These are phyloP conservation scores for Globisporangium orthogonon DNA, from an alignment of 352 stramenopile genomes.

Conservation along the genomic window DNA sequence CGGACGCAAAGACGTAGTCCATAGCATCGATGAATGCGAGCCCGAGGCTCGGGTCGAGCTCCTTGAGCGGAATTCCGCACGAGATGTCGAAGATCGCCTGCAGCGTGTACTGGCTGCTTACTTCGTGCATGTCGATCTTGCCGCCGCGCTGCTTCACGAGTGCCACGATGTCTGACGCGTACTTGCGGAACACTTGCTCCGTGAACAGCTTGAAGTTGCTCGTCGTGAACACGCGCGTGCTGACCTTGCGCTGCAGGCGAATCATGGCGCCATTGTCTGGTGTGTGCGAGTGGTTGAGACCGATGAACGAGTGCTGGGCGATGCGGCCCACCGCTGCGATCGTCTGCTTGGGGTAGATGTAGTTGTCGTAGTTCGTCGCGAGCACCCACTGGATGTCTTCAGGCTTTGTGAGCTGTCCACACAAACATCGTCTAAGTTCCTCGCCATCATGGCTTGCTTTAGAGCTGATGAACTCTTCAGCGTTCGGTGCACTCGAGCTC, in stretches of 20 bases:
- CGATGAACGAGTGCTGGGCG: not conserved
- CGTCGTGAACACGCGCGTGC: constrained; percentile 82
- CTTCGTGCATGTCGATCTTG: not conserved
- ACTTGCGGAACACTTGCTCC: constrained; percentile 37
- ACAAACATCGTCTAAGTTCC: too few relatives aligned
- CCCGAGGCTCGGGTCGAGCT: not conserved
- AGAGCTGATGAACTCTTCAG: too few relatives aligned
- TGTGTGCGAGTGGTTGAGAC: not conserved
- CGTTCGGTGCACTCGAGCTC: too few relatives aligned
- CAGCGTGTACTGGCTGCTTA: not conserved
- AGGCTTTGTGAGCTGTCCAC: not conserved
- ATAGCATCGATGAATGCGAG: not conserved
- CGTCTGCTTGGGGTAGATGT: not conserved
- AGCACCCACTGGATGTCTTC: not conserved
- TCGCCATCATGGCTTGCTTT: too few relatives aligned
- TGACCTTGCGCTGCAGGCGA: constrained; percentile 60
- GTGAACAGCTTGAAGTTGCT: constrained; percentile 39
- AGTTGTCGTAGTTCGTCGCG: not conserved
- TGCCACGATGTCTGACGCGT: constrained; percentile 21
- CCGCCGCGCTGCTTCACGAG: constrained; percentile 1
- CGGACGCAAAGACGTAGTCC: not conserved
- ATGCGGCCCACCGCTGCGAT: not conserved
- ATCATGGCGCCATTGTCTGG: not conserved
- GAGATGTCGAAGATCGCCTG: not conserved
- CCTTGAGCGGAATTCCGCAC: not conserved